Evolutionary conservation across 257 asterid genomes (phyloP).

Genomic region (Jasminum sambac): DNA sequence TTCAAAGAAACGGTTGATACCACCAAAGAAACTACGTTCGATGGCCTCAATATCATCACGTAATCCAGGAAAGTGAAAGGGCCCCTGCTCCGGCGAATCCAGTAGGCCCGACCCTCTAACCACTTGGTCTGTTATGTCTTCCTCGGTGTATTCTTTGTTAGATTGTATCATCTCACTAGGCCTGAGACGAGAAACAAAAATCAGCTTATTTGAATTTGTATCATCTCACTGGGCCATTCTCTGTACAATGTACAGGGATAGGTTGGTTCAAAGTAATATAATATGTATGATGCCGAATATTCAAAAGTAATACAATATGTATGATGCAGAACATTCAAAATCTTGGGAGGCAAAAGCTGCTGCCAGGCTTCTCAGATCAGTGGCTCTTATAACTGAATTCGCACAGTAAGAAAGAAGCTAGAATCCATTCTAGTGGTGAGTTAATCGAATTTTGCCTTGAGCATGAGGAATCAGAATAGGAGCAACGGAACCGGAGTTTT

Average conservation of each 20-base stretch:
- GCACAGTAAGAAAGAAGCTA: too few species aligned
- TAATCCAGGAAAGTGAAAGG: slow-evolving; percentile 65
- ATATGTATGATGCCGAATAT: too few species aligned
- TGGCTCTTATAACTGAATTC: too few species aligned
- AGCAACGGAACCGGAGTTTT: too few species aligned
- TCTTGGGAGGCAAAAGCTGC: too few species aligned
- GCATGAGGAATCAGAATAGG: background rate
- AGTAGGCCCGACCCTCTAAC: slow-evolving; percentile 42
- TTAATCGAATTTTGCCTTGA: too few species aligned
- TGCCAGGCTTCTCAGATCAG: too few species aligned
- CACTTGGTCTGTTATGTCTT: slow-evolving; percentile 80
- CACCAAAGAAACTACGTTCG: slow-evolving; percentile 53
- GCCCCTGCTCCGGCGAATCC: slow-evolving; percentile 33
- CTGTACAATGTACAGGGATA: background rate
- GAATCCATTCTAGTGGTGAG: too few species aligned
- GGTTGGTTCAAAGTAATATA: too few species aligned
- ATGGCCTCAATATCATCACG: slow-evolving; percentile 69
- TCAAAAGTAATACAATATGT: too few species aligned
- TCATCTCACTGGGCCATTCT: too few species aligned
- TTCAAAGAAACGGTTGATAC: slow-evolving; percentile 43
- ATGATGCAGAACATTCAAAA: too few species aligned
- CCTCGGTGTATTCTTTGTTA: slow-evolving; percentile 73
- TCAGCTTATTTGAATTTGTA: background rate
- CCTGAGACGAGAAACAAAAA: slow-evolving; percentile 40
- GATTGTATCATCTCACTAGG: slow-evolving; percentile 80